Evolutionary conservation across 2,329 filamentous ascomycete genomes (phyloP).

Genomic region (Ceratocystis papillata): DNA sequence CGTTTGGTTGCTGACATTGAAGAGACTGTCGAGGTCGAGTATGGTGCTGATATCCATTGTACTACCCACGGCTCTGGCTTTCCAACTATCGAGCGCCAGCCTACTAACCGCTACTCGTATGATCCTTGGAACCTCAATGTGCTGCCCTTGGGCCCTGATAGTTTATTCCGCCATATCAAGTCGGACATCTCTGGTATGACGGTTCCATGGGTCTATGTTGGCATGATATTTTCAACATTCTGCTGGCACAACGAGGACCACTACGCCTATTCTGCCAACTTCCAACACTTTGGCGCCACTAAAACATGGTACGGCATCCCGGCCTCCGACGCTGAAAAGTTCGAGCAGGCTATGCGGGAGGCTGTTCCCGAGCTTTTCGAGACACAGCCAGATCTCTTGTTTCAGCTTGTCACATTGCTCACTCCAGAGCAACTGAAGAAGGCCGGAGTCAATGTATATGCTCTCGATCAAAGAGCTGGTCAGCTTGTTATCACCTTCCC

Average conservation of each 20-base stretch:
- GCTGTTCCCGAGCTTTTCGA: constrained; percentile 95
- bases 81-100: constrained; percentile 84
- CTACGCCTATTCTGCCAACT: constrained; percentile 94
- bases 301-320: constrained; percentile 99
- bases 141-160: constrained; percentile 79
- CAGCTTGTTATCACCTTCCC: constrained; percentile 96
- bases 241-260: constrained; percentile 99
- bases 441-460: constrained; percentile 84
- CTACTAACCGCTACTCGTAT: constrained; percentile 71
- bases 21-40: constrained; percentile 94
- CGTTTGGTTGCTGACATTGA: constrained; percentile 84
- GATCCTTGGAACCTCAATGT: constrained; percentile 96
- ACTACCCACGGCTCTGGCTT: constrained; percentile 97
- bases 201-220: constrained; percentile 96
- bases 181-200: constrained; percentile 99
- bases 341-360: constrained; percentile 88
- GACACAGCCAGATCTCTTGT: constrained; percentile 88
- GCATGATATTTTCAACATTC: constrained; percentile 99
- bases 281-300: constrained; percentile 94
- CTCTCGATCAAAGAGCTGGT: constrained; percentile 88
- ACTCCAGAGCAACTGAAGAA: constrained; percentile 88
- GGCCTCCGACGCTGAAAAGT: constrained; percentile 83
- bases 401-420: constrained; percentile 91
- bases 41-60: constrained; percentile 94
- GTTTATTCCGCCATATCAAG: constrained; percentile 93